Conservation (phyloP, 352 stramenopile genomes). For the Stramenopiles sp. region DNA sequence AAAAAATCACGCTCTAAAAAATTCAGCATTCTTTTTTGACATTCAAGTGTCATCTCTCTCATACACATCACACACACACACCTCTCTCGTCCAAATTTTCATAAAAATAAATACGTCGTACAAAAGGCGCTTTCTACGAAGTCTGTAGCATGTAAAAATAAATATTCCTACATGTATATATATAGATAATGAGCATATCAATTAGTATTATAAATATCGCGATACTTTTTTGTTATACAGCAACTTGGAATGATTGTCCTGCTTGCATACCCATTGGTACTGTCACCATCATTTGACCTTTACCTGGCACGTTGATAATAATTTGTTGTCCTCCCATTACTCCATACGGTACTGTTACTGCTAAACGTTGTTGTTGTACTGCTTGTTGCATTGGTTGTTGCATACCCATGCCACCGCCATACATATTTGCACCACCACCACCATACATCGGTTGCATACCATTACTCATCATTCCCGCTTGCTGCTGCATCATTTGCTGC, state of each 20-base stretch:
- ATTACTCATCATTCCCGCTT: background rate
- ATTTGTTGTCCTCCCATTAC: slow-evolving; percentile 1
- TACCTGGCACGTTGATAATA: background rate
- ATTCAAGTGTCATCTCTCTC: too few species aligned
- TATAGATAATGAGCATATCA: too few species aligned
- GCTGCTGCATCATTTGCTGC: background rate
- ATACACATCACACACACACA: too few species aligned
- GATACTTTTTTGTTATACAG: background rate
- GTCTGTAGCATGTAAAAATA: too few species aligned
- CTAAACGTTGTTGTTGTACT: background rate
- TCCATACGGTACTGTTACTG: background rate
- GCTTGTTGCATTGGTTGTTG: background rate
- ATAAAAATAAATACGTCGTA: too few species aligned
- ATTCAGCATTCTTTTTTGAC: too few species aligned
- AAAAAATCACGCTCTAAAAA: too few species aligned
- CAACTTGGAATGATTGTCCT: slow-evolving; percentile 5
- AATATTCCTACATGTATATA: too few species aligned
- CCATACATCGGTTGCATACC: background rate
- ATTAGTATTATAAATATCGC: too few species aligned
- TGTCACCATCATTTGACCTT: background rate
- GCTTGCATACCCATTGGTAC: background rate
- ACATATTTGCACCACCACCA: background rate
- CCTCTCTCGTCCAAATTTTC: too few species aligned
- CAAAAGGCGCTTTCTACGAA: too few species aligned
- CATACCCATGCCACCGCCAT: background rate